These are phyloP conservation scores for Zymoseptoria ardabiliae DNA, from an alignment of 2,329 filamentous ascomycete genomes.

Conservation along the genomic window DNA sequence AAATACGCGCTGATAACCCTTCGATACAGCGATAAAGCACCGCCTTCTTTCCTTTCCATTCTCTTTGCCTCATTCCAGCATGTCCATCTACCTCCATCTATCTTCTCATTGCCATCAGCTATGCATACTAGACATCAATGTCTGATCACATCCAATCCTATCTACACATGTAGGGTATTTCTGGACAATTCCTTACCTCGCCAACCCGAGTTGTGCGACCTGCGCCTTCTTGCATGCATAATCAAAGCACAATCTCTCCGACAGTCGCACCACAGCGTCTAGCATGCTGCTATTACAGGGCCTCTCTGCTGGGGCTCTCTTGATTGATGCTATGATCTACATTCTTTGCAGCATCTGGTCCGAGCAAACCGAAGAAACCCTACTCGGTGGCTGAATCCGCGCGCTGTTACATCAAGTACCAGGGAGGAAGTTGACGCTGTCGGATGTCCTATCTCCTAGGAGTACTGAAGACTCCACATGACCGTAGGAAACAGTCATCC, in stretches of 20 bases:
- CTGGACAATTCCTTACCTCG: background rate
- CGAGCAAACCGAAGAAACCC: background rate
- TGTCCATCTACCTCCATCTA: background rate
- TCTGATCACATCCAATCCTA: background rate
- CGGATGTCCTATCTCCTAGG: no score
- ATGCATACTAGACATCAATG: background rate
- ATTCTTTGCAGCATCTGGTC: background rate
- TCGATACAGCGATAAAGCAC: background rate
- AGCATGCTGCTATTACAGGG: background rate
- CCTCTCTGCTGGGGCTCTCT: background rate
- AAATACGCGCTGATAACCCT: background rate
- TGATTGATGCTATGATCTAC: background rate
- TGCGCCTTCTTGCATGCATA: background rate
- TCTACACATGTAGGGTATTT: background rate
- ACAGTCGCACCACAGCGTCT: background rate
- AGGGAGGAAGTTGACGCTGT: no score
- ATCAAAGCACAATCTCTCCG: background rate
- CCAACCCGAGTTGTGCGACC: background rate
- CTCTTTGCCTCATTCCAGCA: background rate
- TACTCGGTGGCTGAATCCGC: background rate
- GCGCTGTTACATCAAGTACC: no score
- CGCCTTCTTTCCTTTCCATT: background rate
- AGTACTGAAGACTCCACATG: no score
- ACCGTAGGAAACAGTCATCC: no score
- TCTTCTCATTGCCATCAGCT: background rate